These are phyloP conservation scores for Ramalina intermedia DNA, from an alignment of 495 filamentous ascomycete species.

Conservation along the genomic window DNA sequence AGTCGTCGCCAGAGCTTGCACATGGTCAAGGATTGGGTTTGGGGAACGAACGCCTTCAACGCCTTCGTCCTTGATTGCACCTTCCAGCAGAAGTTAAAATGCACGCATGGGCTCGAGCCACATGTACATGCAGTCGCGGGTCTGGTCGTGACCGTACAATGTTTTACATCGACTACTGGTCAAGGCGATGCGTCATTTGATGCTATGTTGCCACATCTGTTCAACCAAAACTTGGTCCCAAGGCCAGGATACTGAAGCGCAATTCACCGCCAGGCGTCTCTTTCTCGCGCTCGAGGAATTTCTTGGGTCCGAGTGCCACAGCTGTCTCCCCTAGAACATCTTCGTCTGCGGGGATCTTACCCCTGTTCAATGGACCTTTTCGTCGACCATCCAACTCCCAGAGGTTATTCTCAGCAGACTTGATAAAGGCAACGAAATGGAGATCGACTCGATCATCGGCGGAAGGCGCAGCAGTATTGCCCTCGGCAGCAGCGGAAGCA, in stretches of 20 bases:
- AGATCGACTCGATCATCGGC: constrained; percentile 47
- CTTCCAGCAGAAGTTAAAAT: no score
- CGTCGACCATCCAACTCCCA: constrained; percentile 75
- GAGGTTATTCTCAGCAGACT: constrained; percentile 43
- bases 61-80: no score
- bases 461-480: constrained; percentile 50
- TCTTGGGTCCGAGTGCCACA: constrained; percentile 44
- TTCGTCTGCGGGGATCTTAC: constrained; percentile 41
- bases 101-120: no score
- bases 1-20: no score
- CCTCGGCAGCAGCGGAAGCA: constrained; percentile 48
- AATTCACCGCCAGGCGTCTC: constrained; percentile 23
- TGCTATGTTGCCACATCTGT: no score
- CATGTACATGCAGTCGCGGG: no score
- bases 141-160: no score
- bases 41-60: no score
- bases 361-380: constrained; percentile 61
- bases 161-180: no score
- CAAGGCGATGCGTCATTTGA: no score
- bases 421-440: constrained; percentile 75
- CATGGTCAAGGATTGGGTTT: no score
- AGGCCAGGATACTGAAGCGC: constrained; percentile 53
- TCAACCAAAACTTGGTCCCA: constrained; percentile 32
- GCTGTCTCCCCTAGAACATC: constrained; percentile 58
- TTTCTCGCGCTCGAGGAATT: constrained; percentile 47